Conservation (phyloP, 345 rosid species). For the Euphorbia tirucalli region DNA sequence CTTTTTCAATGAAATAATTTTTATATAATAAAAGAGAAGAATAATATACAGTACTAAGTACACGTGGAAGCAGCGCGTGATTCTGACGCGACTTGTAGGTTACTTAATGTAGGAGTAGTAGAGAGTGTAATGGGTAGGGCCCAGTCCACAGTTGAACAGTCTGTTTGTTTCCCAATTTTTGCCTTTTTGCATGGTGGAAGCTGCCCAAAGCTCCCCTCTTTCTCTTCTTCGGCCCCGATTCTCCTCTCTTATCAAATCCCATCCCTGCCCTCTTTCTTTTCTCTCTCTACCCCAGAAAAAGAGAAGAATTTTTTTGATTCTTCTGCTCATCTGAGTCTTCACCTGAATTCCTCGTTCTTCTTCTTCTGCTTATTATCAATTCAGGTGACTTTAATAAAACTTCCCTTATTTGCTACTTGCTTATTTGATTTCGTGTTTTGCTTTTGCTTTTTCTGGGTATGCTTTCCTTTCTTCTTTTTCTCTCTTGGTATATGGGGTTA, state of each 20-base stretch:
- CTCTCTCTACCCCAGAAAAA: background rate
- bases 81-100: background rate
- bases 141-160: background rate
- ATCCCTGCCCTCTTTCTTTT: background rate
- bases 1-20: too few relatives aligned
- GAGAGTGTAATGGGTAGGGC: background rate
- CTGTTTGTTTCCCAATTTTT: background rate
- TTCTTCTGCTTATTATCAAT: background rate
- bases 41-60: background rate
- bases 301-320: background rate
- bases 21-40: too few relatives aligned
- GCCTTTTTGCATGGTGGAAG: background rate
- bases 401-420: background rate
- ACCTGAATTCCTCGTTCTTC: slow-evolving; percentile 6
- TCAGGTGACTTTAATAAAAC: background rate
- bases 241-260: background rate
- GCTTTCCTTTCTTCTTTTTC: too few relatives aligned
- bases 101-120: background rate
- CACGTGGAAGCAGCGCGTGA: background rate
- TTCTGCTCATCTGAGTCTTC: slow-evolving; percentile 2
- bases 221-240: background rate
- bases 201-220: background rate
- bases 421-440: background rate
- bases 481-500: background rate
- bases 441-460: background rate